Conservation (phyloP, 345 rosid genomes). For the Turnera subulata region DNA sequence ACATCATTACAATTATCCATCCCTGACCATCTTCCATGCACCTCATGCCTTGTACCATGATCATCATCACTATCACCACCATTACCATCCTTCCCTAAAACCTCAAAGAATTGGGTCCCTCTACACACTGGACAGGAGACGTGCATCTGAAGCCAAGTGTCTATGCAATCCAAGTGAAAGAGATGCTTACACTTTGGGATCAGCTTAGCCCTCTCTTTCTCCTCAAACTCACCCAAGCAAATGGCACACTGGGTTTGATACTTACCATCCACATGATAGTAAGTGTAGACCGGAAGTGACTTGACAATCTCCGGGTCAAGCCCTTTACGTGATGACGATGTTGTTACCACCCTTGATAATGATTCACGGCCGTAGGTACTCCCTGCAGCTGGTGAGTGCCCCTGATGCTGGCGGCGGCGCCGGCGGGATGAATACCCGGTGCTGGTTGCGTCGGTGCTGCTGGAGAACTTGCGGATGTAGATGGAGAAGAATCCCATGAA, state of each 20-base stretch:
- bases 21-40: too few relatives aligned
- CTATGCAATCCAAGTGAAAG: slow-evolving; percentile 50
- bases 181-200: slow-evolving; percentile 48
- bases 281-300: slow-evolving; percentile 44
- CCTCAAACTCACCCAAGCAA: slow-evolving; percentile 60
- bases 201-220: slow-evolving; percentile 37
- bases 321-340: slow-evolving; percentile 23
- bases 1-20: too few relatives aligned
- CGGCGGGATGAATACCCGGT: slow-evolving; percentile 8
- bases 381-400: slow-evolving; percentile 4
- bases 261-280: slow-evolving; percentile 34
- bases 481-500: slow-evolving; percentile 58
- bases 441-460: slow-evolving; percentile 11
- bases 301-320: slow-evolving; percentile 33
- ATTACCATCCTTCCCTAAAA: background rate
- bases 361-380: background rate
- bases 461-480: slow-evolving; percentile 41
- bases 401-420: slow-evolving; percentile 1
- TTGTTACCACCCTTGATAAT: background rate
- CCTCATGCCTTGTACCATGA: too few relatives aligned
- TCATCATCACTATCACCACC: background rate
- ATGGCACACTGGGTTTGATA: slow-evolving; percentile 46
- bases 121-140: slow-evolving; percentile 63
- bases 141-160: slow-evolving; percentile 49
- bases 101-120: slow-evolving; percentile 32